Conservation (phyloP, 768 basidiomycete species). For the Mycena epipterygia region DNA sequence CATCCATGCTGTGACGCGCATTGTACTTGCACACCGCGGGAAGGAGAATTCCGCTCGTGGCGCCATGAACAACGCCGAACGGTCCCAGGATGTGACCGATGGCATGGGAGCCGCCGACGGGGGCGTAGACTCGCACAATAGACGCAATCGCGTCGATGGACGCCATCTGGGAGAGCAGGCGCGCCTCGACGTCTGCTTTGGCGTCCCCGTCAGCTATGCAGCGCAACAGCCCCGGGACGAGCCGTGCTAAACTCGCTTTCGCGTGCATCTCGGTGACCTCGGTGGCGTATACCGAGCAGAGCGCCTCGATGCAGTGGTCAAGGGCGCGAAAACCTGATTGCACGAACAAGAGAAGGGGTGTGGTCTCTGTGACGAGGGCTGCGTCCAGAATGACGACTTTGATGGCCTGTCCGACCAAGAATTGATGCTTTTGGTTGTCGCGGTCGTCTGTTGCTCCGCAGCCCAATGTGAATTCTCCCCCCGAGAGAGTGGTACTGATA, state of each 20-base stretch:
- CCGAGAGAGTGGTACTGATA: slow-evolving; percentile 14
- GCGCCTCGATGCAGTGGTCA: slow-evolving; percentile 6
- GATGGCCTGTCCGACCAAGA: background rate
- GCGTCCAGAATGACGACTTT: background rate
- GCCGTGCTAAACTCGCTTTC: background rate
- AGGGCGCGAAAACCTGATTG: too few relatives aligned
- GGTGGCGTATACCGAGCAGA: background rate
- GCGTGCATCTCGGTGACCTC: slow-evolving; percentile 15
- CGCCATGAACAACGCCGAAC: slow-evolving; percentile 16
- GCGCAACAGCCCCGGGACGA: slow-evolving; percentile 5
- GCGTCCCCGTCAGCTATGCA: slow-evolving; percentile 2
- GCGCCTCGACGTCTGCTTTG: too few relatives aligned
- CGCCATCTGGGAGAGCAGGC: background rate
- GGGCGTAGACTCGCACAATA: background rate
- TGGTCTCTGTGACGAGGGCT: too few relatives aligned
- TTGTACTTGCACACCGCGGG: slow-evolving; percentile 22
- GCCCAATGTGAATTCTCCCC: background rate
- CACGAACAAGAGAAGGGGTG: too few relatives aligned
- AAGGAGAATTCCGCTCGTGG: slow-evolving; percentile 12
- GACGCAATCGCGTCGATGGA: background rate
- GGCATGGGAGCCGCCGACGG: background rate
- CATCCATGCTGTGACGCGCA: background rate
- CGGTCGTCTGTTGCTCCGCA: slow-evolving; percentile 14
- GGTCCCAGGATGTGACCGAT: slow-evolving; percentile 20
- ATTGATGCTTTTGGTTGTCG: slow-evolving; percentile 15